These are phyloP conservation scores for Solioccasus polychromus DNA, from an alignment of 768 basidiomycete genomes.

Conservation along the genomic window DNA sequence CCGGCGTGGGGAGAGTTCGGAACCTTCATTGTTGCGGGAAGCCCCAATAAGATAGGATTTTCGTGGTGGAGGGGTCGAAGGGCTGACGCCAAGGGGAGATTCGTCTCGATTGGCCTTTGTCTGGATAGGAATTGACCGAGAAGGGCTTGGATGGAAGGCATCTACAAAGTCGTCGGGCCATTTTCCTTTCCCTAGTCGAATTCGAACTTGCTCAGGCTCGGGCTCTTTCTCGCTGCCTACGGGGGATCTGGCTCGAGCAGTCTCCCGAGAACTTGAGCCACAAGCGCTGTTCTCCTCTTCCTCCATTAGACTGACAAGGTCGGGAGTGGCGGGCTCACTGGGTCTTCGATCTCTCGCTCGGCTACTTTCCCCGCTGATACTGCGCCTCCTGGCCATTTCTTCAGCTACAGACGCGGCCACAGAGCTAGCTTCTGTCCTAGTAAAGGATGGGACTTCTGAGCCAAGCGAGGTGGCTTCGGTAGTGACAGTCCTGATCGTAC, in stretches of 20 bases:
- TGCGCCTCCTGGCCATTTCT: conserved; percentile 38
- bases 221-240: conserved; percentile 20
- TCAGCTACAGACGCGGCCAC: conserved; percentile 51
- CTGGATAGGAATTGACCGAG: conserved; percentile 30
- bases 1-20: conserved; percentile 45
- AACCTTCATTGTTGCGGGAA: conserved; percentile 43
- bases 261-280: conserved; percentile 42
- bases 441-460: conserved; percentile 61
- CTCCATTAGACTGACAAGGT: conserved; percentile 67
- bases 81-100: conserved; percentile 23
- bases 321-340: conserved; percentile 59
- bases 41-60: conserved; percentile 55
- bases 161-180: conserved; percentile 83
- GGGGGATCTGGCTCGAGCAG: conserved; percentile 19
- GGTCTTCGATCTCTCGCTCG: conserved; percentile 54
- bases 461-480: conserved; percentile 72
- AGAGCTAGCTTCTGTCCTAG: conserved; percentile 59
- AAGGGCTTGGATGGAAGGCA: conserved; percentile 41
- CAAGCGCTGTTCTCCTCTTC: conserved; percentile 58
- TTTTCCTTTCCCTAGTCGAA: conserved; percentile 73
- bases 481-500: conserved; percentile 77
- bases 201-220: conserved; percentile 33
- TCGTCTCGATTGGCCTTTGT: conserved; percentile 20
- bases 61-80: conserved; percentile 47
- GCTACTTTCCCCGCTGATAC: conserved; percentile 20